Evolutionary conservation across 2,329 filamentous ascomycete genomes (phyloP), one percentile per base, ranked within the genome.

Genomic region (Paraphoma chrysanthemicola): DNA sequence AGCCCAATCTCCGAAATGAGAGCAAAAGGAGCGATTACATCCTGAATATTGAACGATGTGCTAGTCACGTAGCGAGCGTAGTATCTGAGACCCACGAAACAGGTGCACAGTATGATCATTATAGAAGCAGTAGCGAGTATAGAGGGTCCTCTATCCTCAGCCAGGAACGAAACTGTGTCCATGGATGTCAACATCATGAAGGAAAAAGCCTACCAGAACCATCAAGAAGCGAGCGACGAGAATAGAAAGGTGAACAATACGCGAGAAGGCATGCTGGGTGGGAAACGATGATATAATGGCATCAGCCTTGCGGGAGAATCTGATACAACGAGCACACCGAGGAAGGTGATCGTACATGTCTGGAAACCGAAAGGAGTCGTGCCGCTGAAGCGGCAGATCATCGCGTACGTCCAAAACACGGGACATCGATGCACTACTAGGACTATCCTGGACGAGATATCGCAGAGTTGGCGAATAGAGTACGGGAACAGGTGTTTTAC

Each of bases 21-120:
- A 11, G 66, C 66, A n/a, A 67, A 61, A n/a, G 64, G 60, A 31
- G 66, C 58, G 23, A 70, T 55, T 11, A 60, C 47, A 56, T 70
- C 67, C 45, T 67, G 64, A n/a, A 54, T 30, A 7, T 51, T 58
- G 39, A 63, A 64, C 29, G 56, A 54, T 18, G 59, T 66, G 31
- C 51, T 55, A 30, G 60, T 58, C 31, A 66, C 41, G 41, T 60
- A 59, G n/a, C 66, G 63, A 38, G 66, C 66, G 29, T 65, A 69
- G 44, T 64, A 69, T 6, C 66, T 48, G 17, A 69, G 54, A 17
- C 39, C 60, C 30, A 69, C 63, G 49, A 68, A 69, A 4, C 56
- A n/a, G 2, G 63, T 69, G 11, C 55, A 54, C 7, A 67, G 54
- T 4, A 66, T 23, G 17, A 69, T 66, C 49, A 67, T 55, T 7